Conservation (phyloP, 768 basidiomycete genomes). For the Hemileccinum rubropunctum region DNA sequence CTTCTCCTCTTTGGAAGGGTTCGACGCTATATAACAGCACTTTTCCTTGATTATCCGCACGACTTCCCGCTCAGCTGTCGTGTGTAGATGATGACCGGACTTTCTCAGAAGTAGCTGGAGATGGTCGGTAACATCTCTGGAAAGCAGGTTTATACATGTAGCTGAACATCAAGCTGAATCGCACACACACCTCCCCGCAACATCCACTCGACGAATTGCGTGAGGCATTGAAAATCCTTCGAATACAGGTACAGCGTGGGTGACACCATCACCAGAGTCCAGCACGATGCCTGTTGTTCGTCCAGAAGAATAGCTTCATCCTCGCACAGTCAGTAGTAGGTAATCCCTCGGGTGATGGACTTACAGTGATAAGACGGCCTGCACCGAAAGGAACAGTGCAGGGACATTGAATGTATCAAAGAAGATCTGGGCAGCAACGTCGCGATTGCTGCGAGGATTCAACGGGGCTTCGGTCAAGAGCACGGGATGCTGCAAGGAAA, state of each 20-base stretch:
- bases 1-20: conserved; percentile 95
- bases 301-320: conserved; percentile 89
- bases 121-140: conserved; percentile 94
- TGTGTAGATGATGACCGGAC: conserved; percentile 91
- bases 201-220: conserved; percentile 92
- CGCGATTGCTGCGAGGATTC: conserved; percentile 94
- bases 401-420: conserved; percentile 99
- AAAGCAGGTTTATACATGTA: background rate
- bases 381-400: conserved; percentile 93
- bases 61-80: conserved; percentile 95
- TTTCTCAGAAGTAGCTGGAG: conserved; percentile 93
- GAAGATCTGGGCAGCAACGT: conserved; percentile 97
- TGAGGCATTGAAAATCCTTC: conserved; percentile 99
- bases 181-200: conserved; percentile 80
- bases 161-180: background rate
- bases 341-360: conserved; percentile 29
- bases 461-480: conserved; percentile 95
- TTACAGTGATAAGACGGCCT: conserved; percentile 94
- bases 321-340: conserved; percentile 10
- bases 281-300: conserved; percentile 99
- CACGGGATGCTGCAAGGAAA: conserved; percentile 79
- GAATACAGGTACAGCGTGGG: conserved; percentile 97
- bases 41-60: conserved; percentile 98
- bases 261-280: conserved; percentile 98
- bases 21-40: conserved; percentile 91